Evolutionary conservation across 345 rosid genomes (phyloP).

Genomic region (Anacardium occidentale): DNA sequence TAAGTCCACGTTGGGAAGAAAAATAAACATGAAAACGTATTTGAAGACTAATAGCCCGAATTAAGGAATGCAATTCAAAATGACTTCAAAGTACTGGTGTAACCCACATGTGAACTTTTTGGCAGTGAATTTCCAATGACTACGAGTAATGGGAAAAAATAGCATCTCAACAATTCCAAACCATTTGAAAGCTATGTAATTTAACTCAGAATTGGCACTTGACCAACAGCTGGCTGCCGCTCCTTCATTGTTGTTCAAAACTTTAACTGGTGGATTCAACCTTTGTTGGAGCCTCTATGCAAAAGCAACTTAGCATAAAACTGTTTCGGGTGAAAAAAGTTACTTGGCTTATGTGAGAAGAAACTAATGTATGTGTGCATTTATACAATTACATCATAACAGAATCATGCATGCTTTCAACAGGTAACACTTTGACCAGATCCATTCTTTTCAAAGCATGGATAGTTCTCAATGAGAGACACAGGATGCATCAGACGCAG

Average conservation of each 20-base stretch:
- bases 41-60: background rate
- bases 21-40: no score
- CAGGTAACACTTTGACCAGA: background rate
- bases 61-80: background rate
- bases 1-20: no score
- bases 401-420: background rate
- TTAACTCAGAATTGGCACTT: background rate
- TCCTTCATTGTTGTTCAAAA: background rate
- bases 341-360: background rate
- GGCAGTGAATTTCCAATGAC: background rate
- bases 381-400: background rate
- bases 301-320: background rate
- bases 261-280: background rate
- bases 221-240: background rate
- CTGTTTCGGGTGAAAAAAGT: background rate
- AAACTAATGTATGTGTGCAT: background rate
- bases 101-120: background rate
- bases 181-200: background rate
- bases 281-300: background rate
- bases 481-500: slow-evolving; percentile 32
- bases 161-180: background rate
- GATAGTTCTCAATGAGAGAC: slow-evolving; percentile 55
- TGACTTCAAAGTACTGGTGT: background rate
- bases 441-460: background rate
- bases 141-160: background rate